A percentile compares a stretch with the other conserved stretches of the same genome.
Evolutionary conservation across 2,329 filamentous ascomycete genomes (phyloP).

Genomic region (Aureobasidium melanogenum): DNA sequence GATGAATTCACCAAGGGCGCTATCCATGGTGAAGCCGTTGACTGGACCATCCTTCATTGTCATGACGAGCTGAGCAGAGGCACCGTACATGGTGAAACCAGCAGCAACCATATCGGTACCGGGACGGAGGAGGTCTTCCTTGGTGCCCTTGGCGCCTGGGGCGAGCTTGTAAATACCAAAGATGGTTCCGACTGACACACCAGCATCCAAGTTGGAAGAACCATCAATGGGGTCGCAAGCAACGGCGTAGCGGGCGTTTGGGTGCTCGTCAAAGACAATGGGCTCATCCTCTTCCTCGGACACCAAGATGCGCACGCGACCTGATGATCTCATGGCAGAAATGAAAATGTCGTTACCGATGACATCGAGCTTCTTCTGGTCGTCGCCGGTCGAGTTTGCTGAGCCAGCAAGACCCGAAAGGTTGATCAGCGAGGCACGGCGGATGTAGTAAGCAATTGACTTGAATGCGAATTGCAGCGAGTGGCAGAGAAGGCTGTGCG

Average conservation of each 20-base stretch:
- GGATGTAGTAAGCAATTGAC: constrained; percentile 98
- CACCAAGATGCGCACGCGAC: constrained; percentile 84
- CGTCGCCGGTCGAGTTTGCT: constrained; percentile 90
- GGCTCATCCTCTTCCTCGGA: constrained; percentile 95
- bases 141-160: constrained; percentile 62
- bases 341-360: constrained; percentile 99
- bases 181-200: constrained; percentile 95
- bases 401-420: constrained; percentile 90
- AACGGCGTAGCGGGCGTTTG: constrained; percentile 76
- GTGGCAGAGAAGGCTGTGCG: constrained; percentile 76
- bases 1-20: constrained; percentile 95
- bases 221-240: constrained; percentile 98
- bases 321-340: constrained; percentile 84
- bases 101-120: constrained; percentile 86
- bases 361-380: constrained; percentile 99
- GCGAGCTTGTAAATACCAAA: constrained; percentile 88
- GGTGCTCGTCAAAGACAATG: constrained; percentile 73
- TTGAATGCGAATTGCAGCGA: constrained; percentile 99
- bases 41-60: constrained; percentile 89
- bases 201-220: constrained; percentile 93
- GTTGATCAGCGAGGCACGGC: constrained; percentile 78
- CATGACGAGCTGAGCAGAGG: constrained; percentile 89
- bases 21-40: constrained; percentile 97
- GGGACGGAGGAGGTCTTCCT: constrained; percentile 80
- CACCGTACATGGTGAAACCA: constrained; percentile 99